Percentiles rank a stretch among this genome's conserved stretches.
phyloP scores from a whole-genome alignment of 768 basidiomycete species.

The Termitomyces eurrhizus region DNA sequence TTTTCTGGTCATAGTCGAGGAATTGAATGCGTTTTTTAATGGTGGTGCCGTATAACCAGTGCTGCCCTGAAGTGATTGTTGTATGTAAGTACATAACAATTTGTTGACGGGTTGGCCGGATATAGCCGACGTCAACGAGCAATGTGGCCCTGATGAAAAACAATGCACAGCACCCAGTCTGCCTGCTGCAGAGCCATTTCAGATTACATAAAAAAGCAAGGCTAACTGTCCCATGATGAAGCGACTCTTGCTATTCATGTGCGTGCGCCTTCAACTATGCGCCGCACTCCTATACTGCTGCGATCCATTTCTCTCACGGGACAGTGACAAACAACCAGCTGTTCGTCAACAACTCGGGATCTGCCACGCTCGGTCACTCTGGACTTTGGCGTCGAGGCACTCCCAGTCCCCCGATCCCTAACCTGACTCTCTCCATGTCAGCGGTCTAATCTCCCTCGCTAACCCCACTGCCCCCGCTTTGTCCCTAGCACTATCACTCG shows the following conservation, averaged over 20 bases:
- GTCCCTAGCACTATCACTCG: conserved; percentile 44
- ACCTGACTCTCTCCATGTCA: conserved; percentile 33
- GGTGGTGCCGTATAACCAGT: too few relatives aligned
- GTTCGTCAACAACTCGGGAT: conserved; percentile 31
- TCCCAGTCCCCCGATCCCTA: not conserved
- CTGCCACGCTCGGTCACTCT: conserved; percentile 44
- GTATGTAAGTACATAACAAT: too few relatives aligned
- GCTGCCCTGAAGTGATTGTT: too few relatives aligned
- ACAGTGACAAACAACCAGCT: conserved; percentile 26
- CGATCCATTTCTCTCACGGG: conserved; percentile 35
- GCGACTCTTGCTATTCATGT: not conserved
- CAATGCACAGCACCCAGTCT: too few relatives aligned
- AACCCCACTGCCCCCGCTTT: conserved; percentile 31
- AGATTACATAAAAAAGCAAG: not conserved
- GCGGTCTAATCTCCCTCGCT: conserved; percentile 48
- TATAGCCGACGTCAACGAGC: too few relatives aligned
- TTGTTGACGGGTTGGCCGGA: too few relatives aligned
- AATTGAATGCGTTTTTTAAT: too few relatives aligned
- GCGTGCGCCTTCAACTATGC: conserved; percentile 51
- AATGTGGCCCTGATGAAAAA: too few relatives aligned
- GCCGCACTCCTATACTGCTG: conserved; percentile 38
- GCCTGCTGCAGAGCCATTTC: not conserved
- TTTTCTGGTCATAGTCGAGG: too few relatives aligned
- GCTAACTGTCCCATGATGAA: not conserved
- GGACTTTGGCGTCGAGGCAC: conserved; percentile 53